These are phyloP conservation scores for Didymella sp. DNA, from an alignment of 2,329 filamentous ascomycete species.

Conservation along the genomic window DNA sequence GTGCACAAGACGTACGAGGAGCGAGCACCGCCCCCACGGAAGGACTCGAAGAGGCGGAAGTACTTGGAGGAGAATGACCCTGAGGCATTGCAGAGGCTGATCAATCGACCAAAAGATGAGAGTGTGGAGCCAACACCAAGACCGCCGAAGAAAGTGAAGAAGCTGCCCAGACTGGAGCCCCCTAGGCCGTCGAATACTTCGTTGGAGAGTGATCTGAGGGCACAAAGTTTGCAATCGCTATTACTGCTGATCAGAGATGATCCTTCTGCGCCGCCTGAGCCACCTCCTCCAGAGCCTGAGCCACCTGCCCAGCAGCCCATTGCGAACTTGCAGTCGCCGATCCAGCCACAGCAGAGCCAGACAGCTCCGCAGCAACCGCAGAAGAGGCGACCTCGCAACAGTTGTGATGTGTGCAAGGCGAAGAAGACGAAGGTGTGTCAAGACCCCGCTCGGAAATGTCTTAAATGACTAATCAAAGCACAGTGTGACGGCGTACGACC, in stretches of 20 bases:
- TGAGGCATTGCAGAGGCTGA: conserved; percentile 38
- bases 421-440: conserved; percentile 48
- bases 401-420: conserved; percentile 46
- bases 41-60: conserved; percentile 50
- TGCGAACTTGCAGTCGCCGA: background rate
- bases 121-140: conserved; percentile 28
- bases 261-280: conserved; percentile 22
- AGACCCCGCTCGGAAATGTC: background rate
- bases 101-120: conserved; percentile 29
- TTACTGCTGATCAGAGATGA: conserved; percentile 47
- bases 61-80: conserved; percentile 47
- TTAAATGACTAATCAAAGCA: conserved; percentile 16
- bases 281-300: conserved; percentile 24
- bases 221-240: conserved; percentile 47
- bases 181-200: conserved; percentile 42
- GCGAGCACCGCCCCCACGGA: conserved; percentile 51
- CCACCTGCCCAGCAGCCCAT: conserved; percentile 21
- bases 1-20: conserved; percentile 57
- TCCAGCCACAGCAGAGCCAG: conserved; percentile 16
- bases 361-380: conserved; percentile 16
- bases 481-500: conserved; percentile 49
- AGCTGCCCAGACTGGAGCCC: conserved; percentile 31
- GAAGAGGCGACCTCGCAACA: conserved; percentile 39
- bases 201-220: conserved; percentile 47
- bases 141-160: conserved; percentile 34